Conservation (phyloP, 2,329 filamentous ascomycete species). For the Thermothelomyces thermophilus region DNA sequence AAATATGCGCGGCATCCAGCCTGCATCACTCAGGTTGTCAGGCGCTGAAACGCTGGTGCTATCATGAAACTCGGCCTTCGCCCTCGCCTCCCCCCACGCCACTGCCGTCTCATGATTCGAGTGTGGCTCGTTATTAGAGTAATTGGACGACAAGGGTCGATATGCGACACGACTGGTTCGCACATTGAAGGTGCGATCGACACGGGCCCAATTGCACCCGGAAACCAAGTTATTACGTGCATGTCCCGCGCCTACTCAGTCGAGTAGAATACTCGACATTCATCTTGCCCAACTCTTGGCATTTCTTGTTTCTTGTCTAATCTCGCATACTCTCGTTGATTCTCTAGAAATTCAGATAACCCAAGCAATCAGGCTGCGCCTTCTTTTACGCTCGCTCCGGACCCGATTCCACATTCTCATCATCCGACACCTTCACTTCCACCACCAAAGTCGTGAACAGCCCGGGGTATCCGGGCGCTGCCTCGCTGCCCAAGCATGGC, state of each 20-base stretch:
- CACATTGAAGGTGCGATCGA: constrained; percentile 7
- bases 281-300: too few relatives aligned
- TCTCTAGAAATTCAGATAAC: too few relatives aligned
- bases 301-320: constrained; percentile 1
- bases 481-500: constrained; percentile 11
- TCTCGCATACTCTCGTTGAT: too few relatives aligned
- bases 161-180: neutral
- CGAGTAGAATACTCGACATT: too few relatives aligned
- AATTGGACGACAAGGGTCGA: constrained; percentile 6
- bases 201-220: neutral
- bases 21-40: constrained; percentile 1
- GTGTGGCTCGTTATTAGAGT: neutral
- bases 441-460: too few relatives aligned
- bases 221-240: neutral
- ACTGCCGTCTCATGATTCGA: constrained; percentile 11
- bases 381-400: too few relatives aligned
- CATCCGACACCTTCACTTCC: too few relatives aligned
- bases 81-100: constrained; percentile 10
- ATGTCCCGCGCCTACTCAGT: too few relatives aligned
- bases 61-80: constrained; percentile 18
- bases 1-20: neutral
- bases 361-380: too few relatives aligned
- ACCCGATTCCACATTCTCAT: too few relatives aligned
- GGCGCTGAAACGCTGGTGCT: constrained; percentile 18
- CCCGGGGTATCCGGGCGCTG: neutral